Evolutionary conservation across 441 rosid species (phyloP).

Genomic region (Erysimum cheiri): DNA sequence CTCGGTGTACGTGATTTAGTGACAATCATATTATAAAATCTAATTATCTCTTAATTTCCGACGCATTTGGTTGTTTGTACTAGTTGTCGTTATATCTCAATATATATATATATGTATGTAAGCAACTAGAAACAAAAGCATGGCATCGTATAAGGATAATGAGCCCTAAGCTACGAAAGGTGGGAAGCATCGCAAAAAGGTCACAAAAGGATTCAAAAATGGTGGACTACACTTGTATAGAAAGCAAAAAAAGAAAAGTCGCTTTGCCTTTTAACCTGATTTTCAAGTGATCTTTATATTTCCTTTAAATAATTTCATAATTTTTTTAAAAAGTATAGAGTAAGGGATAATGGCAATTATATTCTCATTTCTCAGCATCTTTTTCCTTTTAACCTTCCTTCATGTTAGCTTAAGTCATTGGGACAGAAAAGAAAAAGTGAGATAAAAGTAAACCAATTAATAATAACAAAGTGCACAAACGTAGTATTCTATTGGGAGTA

Average conservation of each 20-base stretch:
- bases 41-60: not conserved
- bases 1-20: constrained; percentile 11
- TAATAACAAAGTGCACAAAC: constrained; percentile 33
- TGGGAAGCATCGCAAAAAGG: constrained; percentile 29
- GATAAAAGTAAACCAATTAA: constrained; percentile 15
- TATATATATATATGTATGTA: not conserved
- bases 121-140: constrained; percentile 3
- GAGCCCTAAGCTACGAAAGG: constrained; percentile 24
- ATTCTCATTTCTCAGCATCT: constrained; percentile 30
- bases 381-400: constrained; percentile 23
- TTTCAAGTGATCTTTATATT: constrained; percentile 17
- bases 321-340: constrained; percentile 15
- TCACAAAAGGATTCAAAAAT: constrained; percentile 10
- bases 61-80: not conserved
- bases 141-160: constrained; percentile 4
- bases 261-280: constrained; percentile 40
- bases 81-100: not conserved
- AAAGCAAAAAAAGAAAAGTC: constrained; percentile 19
- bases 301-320: not conserved
- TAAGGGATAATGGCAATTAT: constrained; percentile 26
- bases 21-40: not conserved
- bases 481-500: constrained; percentile 18
- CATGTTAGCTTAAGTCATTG: constrained; percentile 37
- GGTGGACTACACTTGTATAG: constrained; percentile 33
- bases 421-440: constrained; percentile 33